Evolutionary conservation across 2,329 filamentous ascomycete genomes (phyloP).

Genomic region (Endoconidiophora laricicola): DNA sequence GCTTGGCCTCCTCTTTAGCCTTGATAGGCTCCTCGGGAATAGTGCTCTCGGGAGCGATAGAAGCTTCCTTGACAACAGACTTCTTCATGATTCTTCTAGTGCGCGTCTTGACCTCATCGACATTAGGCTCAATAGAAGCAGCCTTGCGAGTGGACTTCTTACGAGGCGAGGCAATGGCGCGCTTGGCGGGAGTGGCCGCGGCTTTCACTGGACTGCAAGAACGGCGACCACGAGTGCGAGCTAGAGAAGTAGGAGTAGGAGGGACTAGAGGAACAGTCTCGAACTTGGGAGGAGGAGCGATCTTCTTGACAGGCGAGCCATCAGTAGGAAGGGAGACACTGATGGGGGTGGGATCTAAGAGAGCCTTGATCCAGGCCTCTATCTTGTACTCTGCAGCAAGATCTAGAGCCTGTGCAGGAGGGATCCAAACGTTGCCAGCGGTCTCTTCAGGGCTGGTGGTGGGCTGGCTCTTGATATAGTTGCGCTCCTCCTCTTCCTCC

Average conservation of each 20-base stretch:
- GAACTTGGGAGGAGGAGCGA: conserved; percentile 68
- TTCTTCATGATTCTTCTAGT: conserved; percentile 10
- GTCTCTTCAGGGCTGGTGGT: conserved; percentile 82
- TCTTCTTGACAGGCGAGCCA: conserved; percentile 56
- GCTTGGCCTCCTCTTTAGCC: conserved; percentile 34
- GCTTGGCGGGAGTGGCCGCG: conserved; percentile 38
- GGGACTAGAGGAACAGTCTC: conserved; percentile 34
- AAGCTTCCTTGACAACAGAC: conserved; percentile 22
- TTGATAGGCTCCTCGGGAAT: conserved; percentile 49
- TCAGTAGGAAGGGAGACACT: conserved; percentile 33
- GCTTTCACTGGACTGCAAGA: conserved; percentile 38
- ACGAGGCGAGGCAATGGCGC: conserved; percentile 16
- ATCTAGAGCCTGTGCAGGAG: conserved; percentile 61
- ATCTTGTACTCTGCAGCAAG: conserved; percentile 82
- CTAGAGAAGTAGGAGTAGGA: conserved; percentile 29
- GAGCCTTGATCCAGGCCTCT: conserved; percentile 72
- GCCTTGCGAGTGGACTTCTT: conserved; percentile 11
- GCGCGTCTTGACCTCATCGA: conserved; percentile 7
- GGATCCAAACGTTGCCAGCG: conserved; percentile 92
- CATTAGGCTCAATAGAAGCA: conserved; percentile 9
- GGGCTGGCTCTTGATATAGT: conserved; percentile 66
- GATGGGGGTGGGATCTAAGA: conserved; percentile 78
- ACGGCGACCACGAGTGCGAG: conserved; percentile 33
- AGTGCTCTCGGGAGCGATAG: conserved; percentile 22
- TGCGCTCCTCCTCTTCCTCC: conserved; percentile 62